phyloP scores from a whole-genome alignment of 257 asterid genomes.

The Orobanche coerulescens region DNA sequence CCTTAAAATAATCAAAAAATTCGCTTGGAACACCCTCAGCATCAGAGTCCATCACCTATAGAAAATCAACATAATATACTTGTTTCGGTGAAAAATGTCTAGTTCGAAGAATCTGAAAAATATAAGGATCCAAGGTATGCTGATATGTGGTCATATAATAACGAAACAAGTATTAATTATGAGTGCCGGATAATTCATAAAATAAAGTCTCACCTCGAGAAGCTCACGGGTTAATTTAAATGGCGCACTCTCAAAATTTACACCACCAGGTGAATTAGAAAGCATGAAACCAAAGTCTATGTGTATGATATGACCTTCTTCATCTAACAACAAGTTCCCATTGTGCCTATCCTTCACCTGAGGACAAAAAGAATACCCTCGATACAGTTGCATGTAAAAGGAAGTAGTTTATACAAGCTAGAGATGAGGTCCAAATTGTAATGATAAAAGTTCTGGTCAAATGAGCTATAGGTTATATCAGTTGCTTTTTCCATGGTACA shows the following conservation, averaged over 20 bases:
- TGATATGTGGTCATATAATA: not conserved
- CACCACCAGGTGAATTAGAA: slow-evolving; percentile 99
- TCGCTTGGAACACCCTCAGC: slow-evolving; percentile 99
- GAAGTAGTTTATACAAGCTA: not conserved
- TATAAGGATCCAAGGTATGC: slow-evolving; percentile 5
- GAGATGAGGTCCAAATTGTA: not conserved
- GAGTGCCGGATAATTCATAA: not conserved
- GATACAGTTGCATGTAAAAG: slow-evolving; percentile 14
- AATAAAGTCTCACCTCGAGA: slow-evolving; percentile 61
- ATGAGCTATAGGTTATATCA: slow-evolving; percentile 11
- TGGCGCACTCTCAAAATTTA: slow-evolving; percentile 98
- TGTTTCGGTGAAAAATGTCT: slow-evolving; percentile 3
- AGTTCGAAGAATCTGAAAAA: slow-evolving; percentile 10
- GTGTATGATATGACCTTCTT: slow-evolving; percentile 98
- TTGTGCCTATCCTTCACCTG: slow-evolving; percentile 97
- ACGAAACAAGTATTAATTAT: slow-evolving; percentile 8
- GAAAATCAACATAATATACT: slow-evolving; percentile 23
- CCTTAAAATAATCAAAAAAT: slow-evolving; percentile 96
- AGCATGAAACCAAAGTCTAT: slow-evolving; percentile 99
- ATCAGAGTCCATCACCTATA: slow-evolving; percentile 96
- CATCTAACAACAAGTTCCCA: slow-evolving; percentile 95
- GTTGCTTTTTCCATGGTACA: not conserved
- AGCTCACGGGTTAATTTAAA: slow-evolving; percentile 97
- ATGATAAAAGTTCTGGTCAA: not conserved
- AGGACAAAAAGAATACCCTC: slow-evolving; percentile 2